A percentile compares a stretch with the other conserved stretches of the same genome.
These are phyloP conservation scores for Lecanicillium sp. DNA, from an alignment of 2,329 filamentous ascomycete genomes.

Conservation along the genomic window DNA sequence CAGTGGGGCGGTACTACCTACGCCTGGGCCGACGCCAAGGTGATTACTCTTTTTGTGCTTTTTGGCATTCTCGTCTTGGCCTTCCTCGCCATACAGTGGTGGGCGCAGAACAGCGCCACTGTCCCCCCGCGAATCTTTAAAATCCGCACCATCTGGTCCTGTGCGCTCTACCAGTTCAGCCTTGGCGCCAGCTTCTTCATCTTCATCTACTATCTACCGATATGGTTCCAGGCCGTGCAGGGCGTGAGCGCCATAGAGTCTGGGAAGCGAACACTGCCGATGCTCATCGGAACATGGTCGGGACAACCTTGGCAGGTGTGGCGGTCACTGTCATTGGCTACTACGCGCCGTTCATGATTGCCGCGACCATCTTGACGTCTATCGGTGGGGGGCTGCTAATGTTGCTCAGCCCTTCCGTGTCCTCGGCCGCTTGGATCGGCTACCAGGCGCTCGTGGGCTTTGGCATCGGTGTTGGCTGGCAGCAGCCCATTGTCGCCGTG, in stretches of 20 bases:
- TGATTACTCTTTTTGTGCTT: conserved; percentile 30
- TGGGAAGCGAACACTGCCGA: conserved; percentile 35
- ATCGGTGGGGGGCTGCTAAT: conserved; percentile 38
- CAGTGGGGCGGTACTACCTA: conserved; percentile 38
- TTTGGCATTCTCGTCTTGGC: conserved; percentile 26
- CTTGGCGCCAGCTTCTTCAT: conserved; percentile 30
- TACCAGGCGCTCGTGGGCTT: conserved; percentile 37
- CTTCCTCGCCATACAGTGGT: conserved; percentile 32
- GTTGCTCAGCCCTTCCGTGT: conserved; percentile 31
- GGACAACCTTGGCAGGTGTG: conserved; percentile 28
- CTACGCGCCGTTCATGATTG: conserved; percentile 39
- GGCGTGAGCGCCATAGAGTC: conserved; percentile 33
- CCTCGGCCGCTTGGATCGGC: conserved; percentile 35
- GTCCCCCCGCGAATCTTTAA: conserved; percentile 32
- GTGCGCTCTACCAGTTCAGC: conserved; percentile 17
- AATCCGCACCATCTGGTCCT: conserved; percentile 27
- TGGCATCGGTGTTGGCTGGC: conserved; percentile 33
- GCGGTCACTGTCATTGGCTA: conserved; percentile 35
- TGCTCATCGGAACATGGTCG: conserved; percentile 32
- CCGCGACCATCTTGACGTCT: conserved; percentile 27
- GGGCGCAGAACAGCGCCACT: conserved; percentile 28
- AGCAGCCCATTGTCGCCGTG: conserved; percentile 34
- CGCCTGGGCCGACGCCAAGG: conserved; percentile 14
- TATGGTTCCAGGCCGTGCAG: conserved; percentile 42
- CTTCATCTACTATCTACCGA: conserved; percentile 34